Percentiles rank a stretch among this genome's conserved stretches.
Conservation (phyloP, 148 eudicot species). For the Fallopia convolvulus region DNA sequence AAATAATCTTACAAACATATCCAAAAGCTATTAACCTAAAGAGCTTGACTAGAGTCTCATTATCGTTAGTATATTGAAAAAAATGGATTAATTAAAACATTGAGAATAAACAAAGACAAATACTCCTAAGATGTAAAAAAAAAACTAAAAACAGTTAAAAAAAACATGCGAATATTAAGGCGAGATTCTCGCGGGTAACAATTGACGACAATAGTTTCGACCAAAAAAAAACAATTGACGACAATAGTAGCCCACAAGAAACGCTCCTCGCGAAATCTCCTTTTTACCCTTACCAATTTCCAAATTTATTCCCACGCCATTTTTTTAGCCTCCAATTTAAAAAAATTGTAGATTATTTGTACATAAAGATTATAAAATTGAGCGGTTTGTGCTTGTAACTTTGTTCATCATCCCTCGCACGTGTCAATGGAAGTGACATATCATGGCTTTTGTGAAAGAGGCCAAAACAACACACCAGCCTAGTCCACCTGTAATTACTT, state of each 20-base stretch:
- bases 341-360: neutral
- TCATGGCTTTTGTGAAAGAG: constrained; percentile 5
- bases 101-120: no score
- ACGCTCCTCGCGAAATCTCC: neutral
- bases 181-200: neutral
- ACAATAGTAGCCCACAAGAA: neutral
- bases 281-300: neutral
- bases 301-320: neutral
- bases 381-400: neutral
- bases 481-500: neutral
- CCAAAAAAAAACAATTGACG: neutral
- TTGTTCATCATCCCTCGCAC: constrained; percentile 2
- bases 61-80: no score
- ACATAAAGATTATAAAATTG: neutral
- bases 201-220: neutral
- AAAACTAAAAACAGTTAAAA: neutral
- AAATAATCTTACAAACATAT: no score
- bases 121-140: no score
- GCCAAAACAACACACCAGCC: neutral
- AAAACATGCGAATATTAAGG: neutral
- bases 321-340: neutral
- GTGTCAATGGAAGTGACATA: constrained; percentile 11
- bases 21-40: no score
- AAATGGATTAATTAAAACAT: no score
- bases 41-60: no score